Evolutionary conservation across 306 rosid genomes (phyloP).

Genomic region (Casuarina equisetifolia): DNA sequence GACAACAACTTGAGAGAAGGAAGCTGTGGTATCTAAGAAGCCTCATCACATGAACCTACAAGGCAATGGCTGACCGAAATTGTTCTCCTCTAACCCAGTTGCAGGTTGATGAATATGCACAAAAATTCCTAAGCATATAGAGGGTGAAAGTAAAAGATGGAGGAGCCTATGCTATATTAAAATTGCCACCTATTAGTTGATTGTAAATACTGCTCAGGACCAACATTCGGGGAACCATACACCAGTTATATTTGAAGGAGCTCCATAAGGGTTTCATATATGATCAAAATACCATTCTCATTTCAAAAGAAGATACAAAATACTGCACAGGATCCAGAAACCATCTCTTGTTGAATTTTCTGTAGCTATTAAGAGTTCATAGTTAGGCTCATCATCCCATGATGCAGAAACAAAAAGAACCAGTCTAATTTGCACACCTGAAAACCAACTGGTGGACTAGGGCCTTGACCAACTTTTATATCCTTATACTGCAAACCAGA

Average conservation of each 20-base stretch:
- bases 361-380: constrained; percentile 3
- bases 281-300: background rate
- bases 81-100: background rate
- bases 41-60: background rate
- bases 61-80: constrained; percentile 1
- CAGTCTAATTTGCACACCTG: constrained; percentile 59
- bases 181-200: background rate
- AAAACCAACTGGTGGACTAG: constrained; percentile 90
- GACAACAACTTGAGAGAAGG: background rate
- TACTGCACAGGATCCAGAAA: background rate
- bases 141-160: background rate
- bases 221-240: background rate
- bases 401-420: constrained; percentile 9
- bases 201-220: background rate
- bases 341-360: constrained; percentile 10
- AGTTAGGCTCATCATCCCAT: background rate
- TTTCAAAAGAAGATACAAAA: background rate
- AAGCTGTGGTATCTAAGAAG: background rate
- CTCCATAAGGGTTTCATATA: background rate
- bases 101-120: constrained; percentile 2
- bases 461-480: constrained; percentile 82
- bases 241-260: background rate
- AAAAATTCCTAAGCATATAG: constrained; percentile 7
- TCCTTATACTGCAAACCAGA: constrained; percentile 95
- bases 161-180: background rate